phyloP scores from a whole-genome alignment of 1,139 yeast species.

The Pichia sp. region DNA sequence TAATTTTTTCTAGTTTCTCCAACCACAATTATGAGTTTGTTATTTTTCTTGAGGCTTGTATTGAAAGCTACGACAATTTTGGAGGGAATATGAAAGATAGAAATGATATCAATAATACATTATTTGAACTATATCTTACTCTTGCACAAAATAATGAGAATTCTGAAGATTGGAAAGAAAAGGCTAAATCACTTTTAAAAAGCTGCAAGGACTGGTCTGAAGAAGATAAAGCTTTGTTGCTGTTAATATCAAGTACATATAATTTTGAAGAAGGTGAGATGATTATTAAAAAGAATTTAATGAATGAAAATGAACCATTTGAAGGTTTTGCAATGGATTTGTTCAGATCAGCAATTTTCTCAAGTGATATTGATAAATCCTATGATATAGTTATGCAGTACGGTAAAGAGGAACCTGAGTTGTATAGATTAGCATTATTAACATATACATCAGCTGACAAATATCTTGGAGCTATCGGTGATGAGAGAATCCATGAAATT shows the following conservation, averaged over 20 bases:
- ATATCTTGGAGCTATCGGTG: constrained; percentile 47
- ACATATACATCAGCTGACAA: constrained; percentile 55
- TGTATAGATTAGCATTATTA: constrained; percentile 59
- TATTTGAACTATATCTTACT: constrained; percentile 74
- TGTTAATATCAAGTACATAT: constrained; percentile 62
- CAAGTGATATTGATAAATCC: constrained; percentile 52
- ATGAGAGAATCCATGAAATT: constrained; percentile 42
- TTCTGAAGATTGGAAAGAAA: constrained; percentile 50
- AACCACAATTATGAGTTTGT: constrained; percentile 84
- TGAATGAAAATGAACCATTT: constrained; percentile 19
- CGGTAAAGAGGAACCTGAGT: constrained; percentile 56
- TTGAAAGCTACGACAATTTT: constrained; percentile 68
- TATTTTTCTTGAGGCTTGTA: constrained; percentile 87
- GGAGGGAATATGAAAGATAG: constrained; percentile 68
- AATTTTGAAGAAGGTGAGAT: constrained; percentile 45
- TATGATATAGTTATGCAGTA: constrained; percentile 48
- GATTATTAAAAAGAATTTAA: constrained; percentile 27
- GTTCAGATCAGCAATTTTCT: constrained; percentile 55
- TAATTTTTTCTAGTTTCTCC: constrained; percentile 80
- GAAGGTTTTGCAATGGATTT: constrained; percentile 55
- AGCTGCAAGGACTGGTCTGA: constrained; percentile 23
- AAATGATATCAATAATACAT: constrained; percentile 64
- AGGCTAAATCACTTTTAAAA: constrained; percentile 49
- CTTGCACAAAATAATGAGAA: constrained; percentile 38
- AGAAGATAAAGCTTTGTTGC: constrained; percentile 53